phyloP scores from a whole-genome alignment of 495 filamentous ascomycete species.

The Penicillium crystallinum region DNA sequence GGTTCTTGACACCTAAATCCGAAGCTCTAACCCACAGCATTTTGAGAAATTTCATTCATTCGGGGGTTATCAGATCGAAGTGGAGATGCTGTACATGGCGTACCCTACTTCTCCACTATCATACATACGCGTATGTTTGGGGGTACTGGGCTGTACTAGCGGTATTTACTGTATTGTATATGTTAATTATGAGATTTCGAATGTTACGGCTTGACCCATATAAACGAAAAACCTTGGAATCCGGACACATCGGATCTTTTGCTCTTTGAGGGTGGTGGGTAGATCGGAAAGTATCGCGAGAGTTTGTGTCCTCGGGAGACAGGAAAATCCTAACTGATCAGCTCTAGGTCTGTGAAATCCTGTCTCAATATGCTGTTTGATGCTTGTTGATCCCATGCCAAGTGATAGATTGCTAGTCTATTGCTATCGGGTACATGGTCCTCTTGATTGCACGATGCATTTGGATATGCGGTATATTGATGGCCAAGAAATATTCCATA shows the following conservation, averaged over 20 bases:
- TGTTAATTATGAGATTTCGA: too few species aligned
- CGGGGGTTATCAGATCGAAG: slow-evolving; percentile 10
- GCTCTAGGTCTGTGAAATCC: too few species aligned
- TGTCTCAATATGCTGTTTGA: too few species aligned
- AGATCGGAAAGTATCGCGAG: not conserved
- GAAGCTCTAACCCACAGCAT: not conserved
- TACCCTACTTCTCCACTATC: not conserved
- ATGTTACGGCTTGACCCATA: too few species aligned
- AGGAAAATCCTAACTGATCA: too few species aligned
- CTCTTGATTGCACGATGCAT: too few species aligned
- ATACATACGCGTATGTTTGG: not conserved
- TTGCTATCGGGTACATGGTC: too few species aligned
- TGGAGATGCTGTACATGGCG: not conserved
- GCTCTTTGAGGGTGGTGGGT: not conserved
- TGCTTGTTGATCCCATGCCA: too few species aligned
- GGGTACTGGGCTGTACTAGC: not conserved
- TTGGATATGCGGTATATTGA: not conserved
- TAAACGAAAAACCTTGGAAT: too few species aligned
- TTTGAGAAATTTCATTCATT: slow-evolving; percentile 2
- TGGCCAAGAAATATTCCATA: not conserved
- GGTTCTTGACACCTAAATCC: not conserved
- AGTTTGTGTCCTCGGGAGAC: not conserved
- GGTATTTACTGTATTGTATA: too few species aligned
- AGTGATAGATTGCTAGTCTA: too few species aligned
- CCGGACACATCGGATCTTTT: too few species aligned